A percentile compares a stretch with the other conserved stretches of the same genome.
phyloP scores from a whole-genome alignment of 1,284 basidiomycete genomes.

The Chondrostereum purpureum region DNA sequence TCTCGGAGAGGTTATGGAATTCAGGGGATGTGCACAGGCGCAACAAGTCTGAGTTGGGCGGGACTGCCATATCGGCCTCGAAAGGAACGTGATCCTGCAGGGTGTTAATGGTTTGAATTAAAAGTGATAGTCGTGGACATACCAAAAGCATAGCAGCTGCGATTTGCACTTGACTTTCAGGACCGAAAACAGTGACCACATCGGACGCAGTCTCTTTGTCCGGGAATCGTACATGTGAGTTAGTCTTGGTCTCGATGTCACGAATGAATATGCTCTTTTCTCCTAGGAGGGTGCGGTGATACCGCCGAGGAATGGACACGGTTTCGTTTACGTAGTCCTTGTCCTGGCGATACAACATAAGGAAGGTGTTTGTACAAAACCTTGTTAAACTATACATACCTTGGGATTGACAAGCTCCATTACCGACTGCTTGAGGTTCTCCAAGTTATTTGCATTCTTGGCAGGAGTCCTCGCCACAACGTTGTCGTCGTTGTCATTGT shows the following conservation, averaged over 20 bases:
- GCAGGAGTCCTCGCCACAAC: conserved; percentile 96
- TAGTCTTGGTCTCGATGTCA: conserved; percentile 96
- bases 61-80: conserved; percentile 92
- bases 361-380: conserved; percentile 3
- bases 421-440: conserved; percentile 92
- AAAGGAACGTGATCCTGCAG: conserved; percentile 91
- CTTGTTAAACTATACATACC: too few relatives aligned
- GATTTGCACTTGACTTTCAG: conserved; percentile 94
- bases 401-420: conserved; percentile 98
- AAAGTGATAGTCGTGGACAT: conserved; percentile 21
- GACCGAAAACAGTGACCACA: conserved; percentile 89
- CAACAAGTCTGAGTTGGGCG: conserved; percentile 75
- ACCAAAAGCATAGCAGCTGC: conserved; percentile 94
- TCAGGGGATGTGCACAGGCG: conserved; percentile 72
- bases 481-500: conserved; percentile 98
- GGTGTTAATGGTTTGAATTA: conserved; percentile 7
- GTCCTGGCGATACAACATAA: conserved; percentile 49
- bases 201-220: conserved; percentile 93
- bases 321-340: conserved; percentile 96
- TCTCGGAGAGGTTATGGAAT: conserved; percentile 78
- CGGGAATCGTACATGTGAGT: conserved; percentile 90
- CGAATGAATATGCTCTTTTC: conserved; percentile 97
- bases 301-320: conserved; percentile 86
- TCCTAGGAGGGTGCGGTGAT: conserved; percentile 91
- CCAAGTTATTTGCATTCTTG: conserved; percentile 94